Base-by-base conservation (phyloP, 2,329 filamentous ascomycete species). In the Diaporthe citriasiana region DNA sequence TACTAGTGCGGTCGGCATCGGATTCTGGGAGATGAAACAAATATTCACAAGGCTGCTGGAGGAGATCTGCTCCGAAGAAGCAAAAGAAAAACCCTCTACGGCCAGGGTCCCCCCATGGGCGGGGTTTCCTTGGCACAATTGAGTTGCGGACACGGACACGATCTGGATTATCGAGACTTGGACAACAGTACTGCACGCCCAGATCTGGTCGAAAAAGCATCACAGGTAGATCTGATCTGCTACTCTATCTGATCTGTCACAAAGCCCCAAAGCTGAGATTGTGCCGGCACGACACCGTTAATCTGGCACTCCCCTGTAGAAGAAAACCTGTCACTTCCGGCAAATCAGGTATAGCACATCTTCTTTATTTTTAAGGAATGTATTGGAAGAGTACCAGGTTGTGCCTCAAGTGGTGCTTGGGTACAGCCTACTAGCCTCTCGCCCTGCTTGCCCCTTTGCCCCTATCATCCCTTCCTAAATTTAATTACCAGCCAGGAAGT, bases 221-320 rank as follows among this genome's bases (percentile, higher is more conserved):
- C 59, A 47, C 59, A 63, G 22, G 10, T 42, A 65, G 40, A 65
- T 65, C 59, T 65, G 40, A 65, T 47, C 40, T 65, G 27, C 40
- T n/a, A 65, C 59, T 47, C 59, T 65, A 30, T 33, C 59, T 47
- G 59, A 65, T 27, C 59, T 65, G 59, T 65, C n/a, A 47, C 40
- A 33, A 17, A 47, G 59, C 13, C 10, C 59, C 40, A 13, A 30
- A 45, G 47, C 12, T n/a, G 59, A 30, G 19, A 10, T 33, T 30
- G 38, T 60, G 57, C 55, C 19, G 9, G 27, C 51, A 35, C 35
- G 33, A 17, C 17, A 10, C n/a, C n/a, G n/a, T n/a, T n/a, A n/a
- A n/a, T n/a, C n/a, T n/a, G n/a, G n/a, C n/a, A n/a, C n/a, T n/a
- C n/a, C n/a, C n/a, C n/a, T n/a, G n/a, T n/a, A n/a, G n/a, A n/a